phyloP scores from a whole-genome alignment of 2,329 filamentous ascomycete genomes.

The Beauveria pseudobassiana region DNA sequence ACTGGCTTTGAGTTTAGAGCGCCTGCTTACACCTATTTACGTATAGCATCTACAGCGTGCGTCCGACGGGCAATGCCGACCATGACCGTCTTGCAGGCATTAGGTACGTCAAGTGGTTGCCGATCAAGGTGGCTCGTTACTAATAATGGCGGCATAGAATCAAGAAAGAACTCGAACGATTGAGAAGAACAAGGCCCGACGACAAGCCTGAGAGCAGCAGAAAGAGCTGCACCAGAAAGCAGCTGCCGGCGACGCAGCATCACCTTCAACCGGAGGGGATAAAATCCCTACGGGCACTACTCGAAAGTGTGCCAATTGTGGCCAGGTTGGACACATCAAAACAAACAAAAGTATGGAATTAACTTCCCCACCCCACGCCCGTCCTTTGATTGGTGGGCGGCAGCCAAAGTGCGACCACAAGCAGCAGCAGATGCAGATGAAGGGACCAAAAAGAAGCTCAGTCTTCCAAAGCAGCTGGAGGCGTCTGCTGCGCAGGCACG shows the following conservation, averaged over 20 bases:
- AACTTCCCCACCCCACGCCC: constrained; percentile 20
- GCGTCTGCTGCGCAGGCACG: not conserved
- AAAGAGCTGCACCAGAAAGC: constrained; percentile 56
- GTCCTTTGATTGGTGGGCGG: constrained; percentile 28
- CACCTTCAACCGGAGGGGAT: constrained; percentile 39
- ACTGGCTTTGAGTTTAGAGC: constrained; percentile 28
- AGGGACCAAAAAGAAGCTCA: not conserved
- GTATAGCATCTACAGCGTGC: constrained; percentile 41
- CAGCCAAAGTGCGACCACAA: constrained; percentile 12
- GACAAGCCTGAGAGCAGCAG: constrained; percentile 83
- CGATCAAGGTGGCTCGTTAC: not conserved
- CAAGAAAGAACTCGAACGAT: constrained; percentile 64
- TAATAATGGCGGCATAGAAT: constrained; percentile 25
- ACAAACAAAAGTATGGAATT: constrained; percentile 86
- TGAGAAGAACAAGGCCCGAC: constrained; percentile 87
- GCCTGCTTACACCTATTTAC: constrained; percentile 31
- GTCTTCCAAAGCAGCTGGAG: not conserved
- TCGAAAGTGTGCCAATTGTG: constrained; percentile 95
- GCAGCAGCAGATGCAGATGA: constrained; percentile 1
- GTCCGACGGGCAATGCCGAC: constrained; percentile 43
- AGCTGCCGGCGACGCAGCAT: constrained; percentile 37
- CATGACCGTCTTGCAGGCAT: constrained; percentile 40
- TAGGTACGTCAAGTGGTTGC: constrained; percentile 24
- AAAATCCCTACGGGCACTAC: constrained; percentile 60
- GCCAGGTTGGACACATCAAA: constrained; percentile 94